Percentiles rank a stretch among this genome's conserved stretches.
These are phyloP conservation scores for Aspergillus conjunctus DNA, from an alignment of 495 filamentous ascomycete species.

Conservation along the genomic window DNA sequence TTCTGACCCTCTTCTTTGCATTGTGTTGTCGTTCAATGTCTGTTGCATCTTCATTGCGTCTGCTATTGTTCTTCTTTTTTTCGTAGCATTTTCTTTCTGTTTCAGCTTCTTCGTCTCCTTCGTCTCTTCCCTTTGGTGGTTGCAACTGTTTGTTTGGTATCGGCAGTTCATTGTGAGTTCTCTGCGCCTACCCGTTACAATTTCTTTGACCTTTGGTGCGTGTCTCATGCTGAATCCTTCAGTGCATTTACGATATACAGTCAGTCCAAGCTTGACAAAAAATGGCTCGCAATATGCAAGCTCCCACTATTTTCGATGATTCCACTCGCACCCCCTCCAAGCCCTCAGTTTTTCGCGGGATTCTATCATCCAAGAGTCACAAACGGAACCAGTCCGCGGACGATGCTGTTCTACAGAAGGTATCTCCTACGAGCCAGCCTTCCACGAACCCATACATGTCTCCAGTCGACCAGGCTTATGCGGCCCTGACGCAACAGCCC, in stretches of 20 bases:
- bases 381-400: slow-evolving; percentile 46
- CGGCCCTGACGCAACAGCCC: slow-evolving; percentile 33
- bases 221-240: slow-evolving; percentile 18
- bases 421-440: slow-evolving; percentile 23
- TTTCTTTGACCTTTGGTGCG: not conserved
- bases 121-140: slow-evolving; percentile 24
- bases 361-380: slow-evolving; percentile 47
- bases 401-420: slow-evolving; percentile 31
- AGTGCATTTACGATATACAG: not conserved
- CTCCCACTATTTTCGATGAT: slow-evolving; percentile 51
- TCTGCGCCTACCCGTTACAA: slow-evolving; percentile 28
- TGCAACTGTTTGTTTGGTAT: slow-evolving; percentile 7
- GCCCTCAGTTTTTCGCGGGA: slow-evolving; percentile 47
- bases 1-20: slow-evolving; percentile 6
- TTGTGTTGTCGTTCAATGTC: slow-evolving; percentile 24
- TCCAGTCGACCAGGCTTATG: slow-evolving; percentile 32
- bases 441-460: slow-evolving; percentile 25
- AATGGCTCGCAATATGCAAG: slow-evolving; percentile 42
- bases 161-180: slow-evolving; percentile 30
- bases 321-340: slow-evolving; percentile 39
- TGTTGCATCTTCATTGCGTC: slow-evolving; percentile 21
- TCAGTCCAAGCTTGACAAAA: slow-evolving; percentile 35
- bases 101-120: slow-evolving; percentile 28
- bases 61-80: slow-evolving; percentile 26
- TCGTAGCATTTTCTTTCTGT: slow-evolving; percentile 27